Conservation (phyloP, 2,329 filamentous ascomycete species). For the Thelonectria olida region DNA sequence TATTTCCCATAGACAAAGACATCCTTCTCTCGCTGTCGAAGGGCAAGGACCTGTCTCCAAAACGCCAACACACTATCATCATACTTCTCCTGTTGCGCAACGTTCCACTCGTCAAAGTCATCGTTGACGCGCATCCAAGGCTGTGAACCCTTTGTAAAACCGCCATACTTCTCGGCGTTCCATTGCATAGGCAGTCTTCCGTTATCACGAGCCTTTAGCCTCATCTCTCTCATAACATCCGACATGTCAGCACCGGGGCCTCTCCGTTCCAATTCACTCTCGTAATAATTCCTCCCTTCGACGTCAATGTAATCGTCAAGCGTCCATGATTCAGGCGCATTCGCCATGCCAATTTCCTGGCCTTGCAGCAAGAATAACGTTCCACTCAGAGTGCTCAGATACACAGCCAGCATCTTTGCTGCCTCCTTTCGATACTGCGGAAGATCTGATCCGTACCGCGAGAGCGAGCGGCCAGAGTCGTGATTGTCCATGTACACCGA, state of each 20-base stretch:
- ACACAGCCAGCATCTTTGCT: conserved; percentile 58
- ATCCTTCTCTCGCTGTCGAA: conserved; percentile 28
- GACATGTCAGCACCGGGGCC: conserved; percentile 36
- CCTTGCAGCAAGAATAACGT: conserved; percentile 61
- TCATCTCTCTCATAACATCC: conserved; percentile 52
- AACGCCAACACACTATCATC: conserved; percentile 25
- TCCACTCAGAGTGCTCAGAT: conserved; percentile 51
- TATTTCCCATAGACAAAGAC: conserved; percentile 36
- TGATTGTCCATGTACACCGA: conserved; percentile 65
- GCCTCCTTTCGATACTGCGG: conserved; percentile 48
- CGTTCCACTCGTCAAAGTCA: conserved; percentile 33
- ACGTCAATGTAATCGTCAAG: conserved; percentile 55
- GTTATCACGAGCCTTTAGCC: conserved; percentile 44
- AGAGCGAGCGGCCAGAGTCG: conserved; percentile 61
- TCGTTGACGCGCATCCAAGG: conserved; percentile 43
- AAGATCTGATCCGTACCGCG: conserved; percentile 55
- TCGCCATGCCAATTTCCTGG: conserved; percentile 62
- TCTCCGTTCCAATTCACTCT: conserved; percentile 29
- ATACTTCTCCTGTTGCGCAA: conserved; percentile 22
- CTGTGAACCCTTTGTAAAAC: conserved; percentile 41
- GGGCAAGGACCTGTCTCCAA: conserved; percentile 28
- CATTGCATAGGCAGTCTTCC: conserved; percentile 55
- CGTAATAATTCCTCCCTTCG: conserved; percentile 53
- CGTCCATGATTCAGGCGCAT: conserved; percentile 52
- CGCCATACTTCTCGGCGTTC: conserved; percentile 58